A percentile compares a stretch with the other conserved stretches of the same genome.
phyloP scores from a whole-genome alignment of 495 filamentous ascomycete genomes.

The Trichoderma erinaceum region DNA sequence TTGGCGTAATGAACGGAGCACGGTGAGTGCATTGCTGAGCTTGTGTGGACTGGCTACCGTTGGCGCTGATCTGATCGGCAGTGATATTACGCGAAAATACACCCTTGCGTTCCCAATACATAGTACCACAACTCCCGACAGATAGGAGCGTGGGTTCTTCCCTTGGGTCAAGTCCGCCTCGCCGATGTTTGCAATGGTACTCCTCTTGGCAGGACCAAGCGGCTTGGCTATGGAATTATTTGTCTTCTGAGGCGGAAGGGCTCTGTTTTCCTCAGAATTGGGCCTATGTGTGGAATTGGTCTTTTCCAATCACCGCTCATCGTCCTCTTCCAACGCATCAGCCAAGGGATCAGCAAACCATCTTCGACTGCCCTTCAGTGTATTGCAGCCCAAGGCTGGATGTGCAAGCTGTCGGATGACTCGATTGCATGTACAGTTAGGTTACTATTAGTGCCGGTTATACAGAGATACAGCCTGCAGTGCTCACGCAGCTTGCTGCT shows the following conservation, averaged over 20 bases:
- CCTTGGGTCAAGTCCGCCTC: neutral
- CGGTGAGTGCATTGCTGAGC: neutral
- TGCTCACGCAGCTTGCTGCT: no score
- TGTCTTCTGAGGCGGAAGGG: neutral
- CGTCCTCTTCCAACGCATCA: neutral
- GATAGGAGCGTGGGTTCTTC: neutral
- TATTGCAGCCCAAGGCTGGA: neutral
- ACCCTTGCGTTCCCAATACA: neutral
- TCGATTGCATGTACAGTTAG: no score
- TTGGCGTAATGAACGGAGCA: neutral
- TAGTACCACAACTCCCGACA: neutral
- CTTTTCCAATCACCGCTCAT: neutral
- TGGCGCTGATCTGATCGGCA: neutral
- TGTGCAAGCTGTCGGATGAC: neutral
- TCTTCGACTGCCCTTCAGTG: neutral
- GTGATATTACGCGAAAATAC: neutral
- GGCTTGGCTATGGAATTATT: neutral
- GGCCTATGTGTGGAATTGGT: neutral
- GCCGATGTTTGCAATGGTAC: neutral
- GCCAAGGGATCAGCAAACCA: constrained; percentile 2
- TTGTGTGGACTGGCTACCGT: neutral
- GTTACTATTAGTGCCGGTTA: no score
- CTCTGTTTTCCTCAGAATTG: neutral
- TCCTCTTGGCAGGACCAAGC: neutral
- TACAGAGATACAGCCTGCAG: no score